These are phyloP conservation scores for Neurospora sp. DNA, from an alignment of 2,329 filamentous ascomycete genomes.

Conservation along the genomic window DNA sequence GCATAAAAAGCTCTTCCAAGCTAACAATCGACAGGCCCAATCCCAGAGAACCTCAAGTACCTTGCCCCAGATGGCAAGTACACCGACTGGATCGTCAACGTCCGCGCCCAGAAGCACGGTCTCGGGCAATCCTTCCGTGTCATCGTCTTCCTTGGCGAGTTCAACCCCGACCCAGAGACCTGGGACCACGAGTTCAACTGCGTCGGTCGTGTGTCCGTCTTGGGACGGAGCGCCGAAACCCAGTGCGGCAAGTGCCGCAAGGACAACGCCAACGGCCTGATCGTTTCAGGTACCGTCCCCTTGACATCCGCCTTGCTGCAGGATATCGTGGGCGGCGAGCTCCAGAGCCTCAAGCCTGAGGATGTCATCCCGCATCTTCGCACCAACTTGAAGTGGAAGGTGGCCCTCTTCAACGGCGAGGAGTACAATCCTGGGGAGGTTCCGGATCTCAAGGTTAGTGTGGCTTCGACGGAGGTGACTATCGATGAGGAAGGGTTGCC, in stretches of 20 bases:
- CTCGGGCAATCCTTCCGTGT: constrained; percentile 42
- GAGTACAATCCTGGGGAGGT: constrained; percentile 12
- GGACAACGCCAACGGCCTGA: constrained; percentile 12
- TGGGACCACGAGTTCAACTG: constrained; percentile 36
- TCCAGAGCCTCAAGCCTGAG: constrained; percentile 14
- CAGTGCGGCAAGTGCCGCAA: constrained; percentile 17
- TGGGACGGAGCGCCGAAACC: constrained; percentile 20
- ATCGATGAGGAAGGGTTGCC: constrained; percentile 17
- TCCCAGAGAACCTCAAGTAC: constrained; percentile 13
- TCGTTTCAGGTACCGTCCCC: constrained; percentile 21
- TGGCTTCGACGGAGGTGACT: constrained; percentile 16
- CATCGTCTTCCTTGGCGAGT: constrained; percentile 41
- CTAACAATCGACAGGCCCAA: constrained; percentile 4
- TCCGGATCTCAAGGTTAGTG: constrained; percentile 17
- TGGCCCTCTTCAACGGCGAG: constrained; percentile 16
- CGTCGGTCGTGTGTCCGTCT: constrained; percentile 35
- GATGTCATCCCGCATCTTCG: constrained; percentile 20
- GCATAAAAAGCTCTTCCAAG: not conserved
- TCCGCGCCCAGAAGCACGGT: constrained; percentile 40
- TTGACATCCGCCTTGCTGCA: constrained; percentile 21
- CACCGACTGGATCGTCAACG: constrained; percentile 44
- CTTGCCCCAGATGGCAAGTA: constrained; percentile 23
- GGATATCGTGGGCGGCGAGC: constrained; percentile 15
- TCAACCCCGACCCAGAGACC: constrained; percentile 15
- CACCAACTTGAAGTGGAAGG: constrained; percentile 18